A percentile compares a stretch with the other conserved stretches of the same genome.
Conservation (phyloP, 805 yeast species). For the Candida manassasensis region DNA sequence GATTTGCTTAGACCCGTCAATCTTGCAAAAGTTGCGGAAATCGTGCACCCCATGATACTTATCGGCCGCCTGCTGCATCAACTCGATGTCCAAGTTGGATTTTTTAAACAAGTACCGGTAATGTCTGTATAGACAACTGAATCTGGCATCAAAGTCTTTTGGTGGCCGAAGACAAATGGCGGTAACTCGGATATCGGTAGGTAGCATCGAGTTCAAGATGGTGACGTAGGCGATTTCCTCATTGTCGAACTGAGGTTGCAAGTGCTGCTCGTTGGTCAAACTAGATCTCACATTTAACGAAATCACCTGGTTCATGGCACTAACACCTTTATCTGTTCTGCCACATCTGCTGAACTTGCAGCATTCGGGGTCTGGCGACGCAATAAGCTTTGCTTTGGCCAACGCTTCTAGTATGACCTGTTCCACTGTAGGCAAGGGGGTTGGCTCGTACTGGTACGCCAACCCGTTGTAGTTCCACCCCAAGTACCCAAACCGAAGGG, state of each 20-base stretch:
- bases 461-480: conserved; percentile 96
- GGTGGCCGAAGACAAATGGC: conserved; percentile 84
- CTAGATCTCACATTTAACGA: conserved; percentile 72
- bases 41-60: conserved; percentile 74
- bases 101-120: conserved; percentile 74
- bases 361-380: conserved; percentile 52
- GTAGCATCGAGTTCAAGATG: conserved; percentile 71
- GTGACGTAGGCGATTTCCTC: conserved; percentile 73
- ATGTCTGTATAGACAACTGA: conserved; percentile 82
- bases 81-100: conserved; percentile 51
- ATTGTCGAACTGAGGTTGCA: conserved; percentile 49
- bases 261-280: conserved; percentile 59
- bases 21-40: conserved; percentile 89
- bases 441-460: conserved; percentile 71
- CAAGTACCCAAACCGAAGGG: conserved; percentile 76
- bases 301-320: conserved; percentile 94
- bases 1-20: conserved; percentile 92
- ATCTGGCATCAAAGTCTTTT: conserved; percentile 78
- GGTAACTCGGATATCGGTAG: conserved; percentile 78
- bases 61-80: conserved; percentile 66
- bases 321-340: conserved; percentile 92
- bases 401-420: conserved; percentile 69
- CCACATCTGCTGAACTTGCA: conserved; percentile 88
- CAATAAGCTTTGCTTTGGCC: conserved; percentile 59
- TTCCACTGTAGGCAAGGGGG: conserved; percentile 85